Base-by-base conservation (phyloP, 2,329 filamentous ascomycete species). In the Alternaria dauci region DNA sequence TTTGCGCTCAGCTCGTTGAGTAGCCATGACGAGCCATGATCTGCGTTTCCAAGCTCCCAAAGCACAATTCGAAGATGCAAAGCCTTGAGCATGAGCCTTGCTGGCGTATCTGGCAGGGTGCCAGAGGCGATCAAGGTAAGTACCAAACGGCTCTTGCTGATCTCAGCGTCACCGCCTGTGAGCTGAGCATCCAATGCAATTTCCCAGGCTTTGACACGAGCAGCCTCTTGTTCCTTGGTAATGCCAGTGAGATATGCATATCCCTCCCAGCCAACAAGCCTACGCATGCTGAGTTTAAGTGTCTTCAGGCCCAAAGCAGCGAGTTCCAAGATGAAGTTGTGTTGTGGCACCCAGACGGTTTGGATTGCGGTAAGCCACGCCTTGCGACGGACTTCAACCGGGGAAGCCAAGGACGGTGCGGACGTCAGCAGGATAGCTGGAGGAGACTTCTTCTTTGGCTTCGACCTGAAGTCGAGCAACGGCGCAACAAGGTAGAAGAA, bases 361-460 rank as follows among this genome's bases (percentile, higher is more conserved):
- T 97, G 94, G 60, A 97, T 90, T 8, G 94, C 92, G 3, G 94
- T 97, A 58, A 96, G 88, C 94, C 94, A 97, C 32, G 94, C 94
- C 76, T 93, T 91, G 61, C 91, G 89, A 52, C 93, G 90, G 46
- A 96, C 91, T 68, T 95, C 88, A 58, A 96, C 93, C 0, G 94
- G 90, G 0, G 93, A 94, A 3, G 91, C 88, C 58, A 93, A 83
- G 2, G 91, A 93, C 2, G 91, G 91, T 6, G 88, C 89, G 18
- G 80, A 78, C 9, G 79, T 73, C 23, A 85, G 71, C 18, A 74
- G 72, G 28, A 82, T 70, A 4, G 76, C 70, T 14, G 73, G 81
- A 61, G 62, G 82, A 73, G 62, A 73, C 74, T 79, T 83, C 72
- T 73, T 82, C 79, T 72, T 88, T 80, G 57, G 83, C 55, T 85